Conservation (phyloP, 352 stramenopile species). For the Phytophthora uliginosa region DNA sequence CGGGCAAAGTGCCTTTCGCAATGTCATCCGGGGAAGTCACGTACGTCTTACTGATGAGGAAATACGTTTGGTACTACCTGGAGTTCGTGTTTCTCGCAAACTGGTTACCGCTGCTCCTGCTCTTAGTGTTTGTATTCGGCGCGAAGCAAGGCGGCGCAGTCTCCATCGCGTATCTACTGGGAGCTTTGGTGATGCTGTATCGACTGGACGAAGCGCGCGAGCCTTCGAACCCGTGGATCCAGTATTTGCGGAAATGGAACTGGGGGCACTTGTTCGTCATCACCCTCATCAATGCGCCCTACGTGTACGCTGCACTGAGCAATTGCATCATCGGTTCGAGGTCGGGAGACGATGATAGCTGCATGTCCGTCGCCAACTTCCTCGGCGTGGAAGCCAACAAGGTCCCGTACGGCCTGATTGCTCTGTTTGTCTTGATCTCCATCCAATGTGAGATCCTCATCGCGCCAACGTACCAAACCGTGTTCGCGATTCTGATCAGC, state of each 20-base stretch:
- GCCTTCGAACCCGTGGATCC: conserved; percentile 72
- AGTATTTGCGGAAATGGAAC: conserved; percentile 83
- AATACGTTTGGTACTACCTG: conserved; percentile 79
- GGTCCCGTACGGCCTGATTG: conserved; percentile 75
- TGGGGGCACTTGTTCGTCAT: conserved; percentile 88
- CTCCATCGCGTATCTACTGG: conserved; percentile 84
- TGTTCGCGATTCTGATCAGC: conserved; percentile 56
- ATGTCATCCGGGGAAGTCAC: conserved; percentile 47
- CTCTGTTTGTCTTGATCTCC: conserved; percentile 84
- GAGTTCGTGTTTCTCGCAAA: conserved; percentile 69
- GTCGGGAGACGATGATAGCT: conserved; percentile 42
- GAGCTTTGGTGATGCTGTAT: conserved; percentile 81
- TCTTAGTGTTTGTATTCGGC: conserved; percentile 82
- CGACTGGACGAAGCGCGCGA: conserved; percentile 74
- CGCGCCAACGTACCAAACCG: conserved; percentile 67
- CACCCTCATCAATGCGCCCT: conserved; percentile 74
- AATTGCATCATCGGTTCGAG: conserved; percentile 53
- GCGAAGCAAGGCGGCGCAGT: conserved; percentile 72
- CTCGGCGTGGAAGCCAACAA: conserved; percentile 67
- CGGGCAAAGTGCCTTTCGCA: conserved; percentile 5
- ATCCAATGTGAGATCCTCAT: conserved; percentile 87
- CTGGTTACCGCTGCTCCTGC: conserved; percentile 77
- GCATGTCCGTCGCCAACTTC: conserved; percentile 77
- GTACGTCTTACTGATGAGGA: conserved; percentile 66
- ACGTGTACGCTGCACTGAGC: conserved; percentile 61